Evolutionary conservation across 805 yeast genomes (phyloP).

Genomic region (Suhomyces prunicola): DNA sequence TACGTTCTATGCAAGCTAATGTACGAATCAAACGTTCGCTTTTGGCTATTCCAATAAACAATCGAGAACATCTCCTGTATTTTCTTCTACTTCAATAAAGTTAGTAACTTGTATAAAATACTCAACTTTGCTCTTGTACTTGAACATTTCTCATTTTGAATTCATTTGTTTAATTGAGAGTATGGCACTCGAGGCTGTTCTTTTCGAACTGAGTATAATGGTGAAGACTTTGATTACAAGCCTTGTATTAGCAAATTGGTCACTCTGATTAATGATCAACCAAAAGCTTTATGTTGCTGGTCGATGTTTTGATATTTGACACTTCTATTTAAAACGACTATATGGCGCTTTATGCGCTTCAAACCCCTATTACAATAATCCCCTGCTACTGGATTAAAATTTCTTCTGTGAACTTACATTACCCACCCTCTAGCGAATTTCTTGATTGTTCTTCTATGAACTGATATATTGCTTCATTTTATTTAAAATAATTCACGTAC

Average conservation of each 20-base stretch:
- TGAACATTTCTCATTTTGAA: no score
- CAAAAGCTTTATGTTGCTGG: background rate
- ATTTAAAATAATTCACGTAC: background rate
- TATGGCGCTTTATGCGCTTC: no score
- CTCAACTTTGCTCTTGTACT: background rate
- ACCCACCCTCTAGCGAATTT: no score
- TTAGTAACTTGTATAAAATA: background rate
- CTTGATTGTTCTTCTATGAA: background rate
- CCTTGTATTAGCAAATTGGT: background rate
- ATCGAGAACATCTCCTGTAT: background rate
- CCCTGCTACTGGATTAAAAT: background rate
- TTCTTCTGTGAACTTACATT: no score
- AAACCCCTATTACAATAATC: background rate
- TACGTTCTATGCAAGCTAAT: background rate
- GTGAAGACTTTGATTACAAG: background rate
- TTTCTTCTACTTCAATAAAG: no score
- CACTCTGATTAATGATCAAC: background rate
- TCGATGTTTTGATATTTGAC: no score
- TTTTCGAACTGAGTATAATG: no score
- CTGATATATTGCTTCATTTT: background rate
- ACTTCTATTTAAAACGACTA: no score
- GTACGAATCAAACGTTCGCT: no score
- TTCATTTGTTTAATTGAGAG: background rate
- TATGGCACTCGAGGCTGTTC: background rate
- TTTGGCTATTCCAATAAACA: background rate